Evolutionary conservation across 1,139 yeast genomes (phyloP).

Genomic region (Pichia sp.): DNA sequence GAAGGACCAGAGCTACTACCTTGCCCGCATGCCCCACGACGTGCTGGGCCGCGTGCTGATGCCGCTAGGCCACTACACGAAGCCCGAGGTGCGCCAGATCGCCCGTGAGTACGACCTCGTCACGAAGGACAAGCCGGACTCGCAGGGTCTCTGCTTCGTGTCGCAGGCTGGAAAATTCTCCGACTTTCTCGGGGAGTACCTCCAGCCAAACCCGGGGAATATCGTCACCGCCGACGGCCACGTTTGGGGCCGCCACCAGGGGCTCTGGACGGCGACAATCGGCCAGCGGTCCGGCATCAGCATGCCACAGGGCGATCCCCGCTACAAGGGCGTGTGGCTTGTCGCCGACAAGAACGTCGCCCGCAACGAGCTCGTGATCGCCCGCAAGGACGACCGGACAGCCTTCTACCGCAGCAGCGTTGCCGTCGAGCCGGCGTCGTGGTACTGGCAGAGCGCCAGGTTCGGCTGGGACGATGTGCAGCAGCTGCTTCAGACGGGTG

Average conservation of each 20-base stretch:
- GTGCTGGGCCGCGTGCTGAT: conserved; percentile 52
- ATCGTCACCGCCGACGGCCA: conserved; percentile 68
- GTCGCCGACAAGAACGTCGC: conserved; percentile 63
- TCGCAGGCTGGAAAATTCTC: conserved; percentile 70
- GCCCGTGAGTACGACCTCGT: conserved; percentile 53
- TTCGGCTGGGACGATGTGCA: conserved; percentile 13
- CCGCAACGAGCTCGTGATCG: conserved; percentile 73
- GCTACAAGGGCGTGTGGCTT: conserved; percentile 77
- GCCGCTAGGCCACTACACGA: conserved; percentile 75
- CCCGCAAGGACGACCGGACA: conserved; percentile 61
- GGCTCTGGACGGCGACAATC: conserved; percentile 93
- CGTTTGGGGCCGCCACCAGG: conserved; percentile 77
- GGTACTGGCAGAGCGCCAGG: conserved; percentile 45
- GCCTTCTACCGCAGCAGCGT: conserved; percentile 48
- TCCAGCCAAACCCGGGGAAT: conserved; percentile 69
- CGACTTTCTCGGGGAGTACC: conserved; percentile 69
- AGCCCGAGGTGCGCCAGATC: conserved; percentile 65
- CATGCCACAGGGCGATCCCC: conserved; percentile 83
- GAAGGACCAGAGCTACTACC: conserved; percentile 92
- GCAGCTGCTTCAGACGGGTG: conserved; percentile 27
- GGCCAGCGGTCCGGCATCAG: conserved; percentile 80
- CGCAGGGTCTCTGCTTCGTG: conserved; percentile 94
- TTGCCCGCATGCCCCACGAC: conserved; percentile 57
- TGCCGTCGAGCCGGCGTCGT: conserved; percentile 34
- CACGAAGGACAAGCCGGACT: conserved; percentile 78